Conservation (phyloP, 352 stramenopile species). For the Pythium aristosporum region DNA sequence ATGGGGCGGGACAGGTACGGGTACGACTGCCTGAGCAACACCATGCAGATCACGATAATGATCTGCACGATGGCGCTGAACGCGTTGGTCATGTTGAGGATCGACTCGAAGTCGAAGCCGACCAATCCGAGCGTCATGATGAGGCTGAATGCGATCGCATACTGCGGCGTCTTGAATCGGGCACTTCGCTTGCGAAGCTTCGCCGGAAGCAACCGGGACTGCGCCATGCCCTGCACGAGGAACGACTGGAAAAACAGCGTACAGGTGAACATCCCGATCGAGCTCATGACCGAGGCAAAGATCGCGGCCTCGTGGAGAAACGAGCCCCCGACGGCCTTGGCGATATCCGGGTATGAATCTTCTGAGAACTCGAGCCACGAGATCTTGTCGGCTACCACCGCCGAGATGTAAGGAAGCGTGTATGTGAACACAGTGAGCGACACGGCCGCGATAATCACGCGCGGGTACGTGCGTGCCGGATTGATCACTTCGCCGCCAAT, state of each 20-base stretch:
- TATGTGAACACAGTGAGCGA: conserved; percentile 50
- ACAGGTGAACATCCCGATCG: conserved; percentile 79
- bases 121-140: conserved; percentile 18
- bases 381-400: conserved; percentile 12
- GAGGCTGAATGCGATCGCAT: conserved; percentile 18
- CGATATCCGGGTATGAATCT: conserved; percentile 20
- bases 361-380: conserved; percentile 19
- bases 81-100: conserved; percentile 35
- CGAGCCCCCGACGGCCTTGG: conserved; percentile 45
- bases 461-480: conserved; percentile 34
- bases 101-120: conserved; percentile 40
- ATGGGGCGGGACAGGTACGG: conserved; percentile 3
- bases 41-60: conserved; percentile 27
- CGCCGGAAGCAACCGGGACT: conserved; percentile 67
- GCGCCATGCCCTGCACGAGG: conserved; percentile 57
- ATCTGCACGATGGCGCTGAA: conserved; percentile 11
- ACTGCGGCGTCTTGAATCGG: conserved; percentile 21
- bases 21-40: conserved; percentile 58
- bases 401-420: conserved; percentile 18
- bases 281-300: conserved; percentile 46
- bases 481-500: conserved; percentile 87
- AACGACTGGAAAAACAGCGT: conserved; percentile 88
- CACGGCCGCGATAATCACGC: conserved; percentile 73
- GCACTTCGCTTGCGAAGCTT: conserved; percentile 50
- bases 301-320: conserved; percentile 66